Evolutionary conservation across 169 alveolate genomes (phyloP).

Genomic region (Plasmodium reichenowi): DNA sequence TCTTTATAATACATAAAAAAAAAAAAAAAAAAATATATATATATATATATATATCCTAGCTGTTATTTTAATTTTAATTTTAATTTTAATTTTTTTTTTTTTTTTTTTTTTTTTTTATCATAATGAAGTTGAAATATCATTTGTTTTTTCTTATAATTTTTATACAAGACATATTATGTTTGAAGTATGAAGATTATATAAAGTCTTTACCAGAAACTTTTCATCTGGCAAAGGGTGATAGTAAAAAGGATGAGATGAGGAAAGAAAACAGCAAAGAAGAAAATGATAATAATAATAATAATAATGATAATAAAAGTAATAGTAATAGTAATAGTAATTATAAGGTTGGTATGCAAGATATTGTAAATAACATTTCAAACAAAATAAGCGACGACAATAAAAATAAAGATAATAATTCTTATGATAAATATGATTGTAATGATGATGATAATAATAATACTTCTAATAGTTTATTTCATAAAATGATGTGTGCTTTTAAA

Average conservation of each 20-base stretch:
- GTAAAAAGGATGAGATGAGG: no score
- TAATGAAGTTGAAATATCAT: constrained; percentile 23
- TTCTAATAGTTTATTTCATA: background rate
- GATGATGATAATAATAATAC: constrained; percentile 1
- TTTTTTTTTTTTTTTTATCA: constrained; percentile 16
- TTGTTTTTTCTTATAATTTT: constrained; percentile 13
- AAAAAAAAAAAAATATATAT: no score
- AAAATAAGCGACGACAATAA: background rate
- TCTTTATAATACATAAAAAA: no score
- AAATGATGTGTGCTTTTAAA: constrained; percentile 3
- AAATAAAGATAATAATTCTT: background rate
- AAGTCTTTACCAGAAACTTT: background rate
- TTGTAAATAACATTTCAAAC: no score
- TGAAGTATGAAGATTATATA: background rate
- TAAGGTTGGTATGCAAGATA: background rate
- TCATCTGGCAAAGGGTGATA: background rate
- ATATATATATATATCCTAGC: no score
- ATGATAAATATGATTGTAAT: background rate
- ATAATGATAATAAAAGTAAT: background rate
- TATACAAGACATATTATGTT: constrained; percentile 25
- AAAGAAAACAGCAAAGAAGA: no score
- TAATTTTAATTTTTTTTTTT: constrained; percentile 1
- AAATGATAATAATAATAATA: background rate
- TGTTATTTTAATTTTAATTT: background rate
- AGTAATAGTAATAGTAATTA: background rate